Base-by-base conservation (phyloP, 2,329 filamentous ascomycete genomes). In the Exophiala sp. region DNA sequence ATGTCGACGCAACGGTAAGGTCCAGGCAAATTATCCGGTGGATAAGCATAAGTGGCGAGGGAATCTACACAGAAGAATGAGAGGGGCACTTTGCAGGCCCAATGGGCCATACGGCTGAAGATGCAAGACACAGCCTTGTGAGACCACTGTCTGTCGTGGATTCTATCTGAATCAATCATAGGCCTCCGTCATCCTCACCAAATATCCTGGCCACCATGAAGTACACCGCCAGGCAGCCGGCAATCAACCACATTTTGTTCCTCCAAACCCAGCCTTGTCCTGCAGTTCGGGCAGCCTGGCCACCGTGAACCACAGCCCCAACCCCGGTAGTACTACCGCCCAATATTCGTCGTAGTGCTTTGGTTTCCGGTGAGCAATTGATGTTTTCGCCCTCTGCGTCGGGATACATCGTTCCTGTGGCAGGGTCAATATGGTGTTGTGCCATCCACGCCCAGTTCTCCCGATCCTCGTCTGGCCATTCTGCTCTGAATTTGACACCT, bases 391-490 rank as follows among this genome's bases (percentile, higher is more conserved):
- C 58, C 11, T 58, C 55, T 2, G 72, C 68, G 46, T 80, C 74
- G 2, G 75, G 76, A n/a, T 80, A 72, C 29, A 79, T 76, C 55
- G 78, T 78, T 1, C 93, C 93, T 0, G 88, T 95, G 8, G 73
- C 72, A 4, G 79, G 71, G 67, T 98, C 88, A 59, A 98, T 82
- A 58, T 82, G 81, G 64, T 87, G 81, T 64, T 88, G 82, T 64
- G 81, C 81, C 76, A 98, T 94, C 88, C 88, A 96, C 62, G 81
- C 82, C 82, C 85, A 87, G 65, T 98, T 98, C 73, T 93, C 87
- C 56, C 79, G 74, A 65, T 98, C 89, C 18, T 95, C 64, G 40
- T 96, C 91, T 13, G 88, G 82, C 88, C 90, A 98, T 70, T 97
- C 88, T 9, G 79, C 74, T 48, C 82, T 79, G 67, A 98, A 98